phyloP scores from a whole-genome alignment of 768 basidiomycete species.

The Mycena metata region DNA sequence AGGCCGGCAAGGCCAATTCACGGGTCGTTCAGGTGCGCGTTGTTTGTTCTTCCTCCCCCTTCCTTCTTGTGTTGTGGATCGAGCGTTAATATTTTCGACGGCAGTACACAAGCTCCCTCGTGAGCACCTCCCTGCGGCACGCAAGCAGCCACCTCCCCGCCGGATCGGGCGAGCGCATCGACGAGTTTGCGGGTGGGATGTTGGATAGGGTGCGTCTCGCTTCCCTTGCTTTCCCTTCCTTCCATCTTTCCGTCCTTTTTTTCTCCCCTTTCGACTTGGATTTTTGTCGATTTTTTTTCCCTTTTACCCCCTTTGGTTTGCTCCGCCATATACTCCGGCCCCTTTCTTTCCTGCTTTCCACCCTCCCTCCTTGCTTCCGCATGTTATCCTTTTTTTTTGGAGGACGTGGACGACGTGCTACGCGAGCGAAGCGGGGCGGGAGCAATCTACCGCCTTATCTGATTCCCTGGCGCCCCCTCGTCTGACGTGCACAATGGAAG shows the following conservation, averaged over 20 bases:
- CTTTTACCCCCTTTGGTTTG: too few relatives aligned
- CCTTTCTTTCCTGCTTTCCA: too few relatives aligned
- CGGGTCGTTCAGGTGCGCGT: conserved; percentile 83
- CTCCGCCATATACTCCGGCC: too few relatives aligned
- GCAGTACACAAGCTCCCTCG: conserved; percentile 87
- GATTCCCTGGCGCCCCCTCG: too few relatives aligned
- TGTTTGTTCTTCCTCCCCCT: neutral
- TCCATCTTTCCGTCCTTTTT: conserved; percentile 8
- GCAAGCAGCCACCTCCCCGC: conserved; percentile 86
- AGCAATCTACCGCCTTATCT: too few relatives aligned
- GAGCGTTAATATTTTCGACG: conserved; percentile 40
- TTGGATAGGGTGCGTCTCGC: conserved; percentile 77
- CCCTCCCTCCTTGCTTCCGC: too few relatives aligned
- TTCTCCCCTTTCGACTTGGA: conserved; percentile 9
- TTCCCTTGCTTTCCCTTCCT: neutral
- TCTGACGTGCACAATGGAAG: too few relatives aligned
- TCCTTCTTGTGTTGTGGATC: neutral
- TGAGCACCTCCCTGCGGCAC: conserved; percentile 84
- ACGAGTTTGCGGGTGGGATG: conserved; percentile 91
- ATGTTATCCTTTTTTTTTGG: too few relatives aligned
- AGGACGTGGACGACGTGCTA: too few relatives aligned
- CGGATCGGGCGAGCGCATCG: conserved; percentile 73
- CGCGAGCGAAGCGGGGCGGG: too few relatives aligned
- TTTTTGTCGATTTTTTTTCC: too few relatives aligned
- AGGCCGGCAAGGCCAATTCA: conserved; percentile 86